Percentiles rank a stretch among this genome's conserved stretches.
phyloP scores from a whole-genome alignment of 495 filamentous ascomycete genomes.

The Oleoguttula mirabilis region DNA sequence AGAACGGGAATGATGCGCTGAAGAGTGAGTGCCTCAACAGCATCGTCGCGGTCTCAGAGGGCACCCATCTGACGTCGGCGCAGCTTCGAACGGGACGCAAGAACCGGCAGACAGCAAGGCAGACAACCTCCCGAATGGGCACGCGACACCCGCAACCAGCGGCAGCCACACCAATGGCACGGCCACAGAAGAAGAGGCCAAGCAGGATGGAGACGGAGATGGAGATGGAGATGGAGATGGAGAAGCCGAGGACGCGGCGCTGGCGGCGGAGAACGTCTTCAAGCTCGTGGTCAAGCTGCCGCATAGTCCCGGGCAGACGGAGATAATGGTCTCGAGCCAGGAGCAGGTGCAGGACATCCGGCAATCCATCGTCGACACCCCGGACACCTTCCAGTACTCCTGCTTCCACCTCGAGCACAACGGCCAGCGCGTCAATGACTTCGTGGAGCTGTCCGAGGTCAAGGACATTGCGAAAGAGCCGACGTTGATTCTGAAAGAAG shows the following conservation, averaged over 20 bases:
- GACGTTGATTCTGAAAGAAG: constrained; percentile 72
- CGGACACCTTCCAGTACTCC: constrained; percentile 89
- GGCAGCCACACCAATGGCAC: constrained; percentile 8
- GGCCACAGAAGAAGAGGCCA: neutral
- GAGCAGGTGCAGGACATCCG: constrained; percentile 97
- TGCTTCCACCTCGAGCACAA: constrained; percentile 96
- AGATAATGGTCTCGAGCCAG: constrained; percentile 83
- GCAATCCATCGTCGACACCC: constrained; percentile 88
- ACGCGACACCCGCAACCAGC: constrained; percentile 17
- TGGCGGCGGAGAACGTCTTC: constrained; percentile 42
- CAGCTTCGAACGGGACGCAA: no score
- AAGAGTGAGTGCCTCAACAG: constrained; percentile 2
- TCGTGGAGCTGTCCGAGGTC: constrained; percentile 83
- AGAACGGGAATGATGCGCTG: neutral
- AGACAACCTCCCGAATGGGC: constrained; percentile 2
- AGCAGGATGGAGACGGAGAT: no score
- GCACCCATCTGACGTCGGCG: neutral
- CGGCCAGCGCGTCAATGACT: constrained; percentile 82
- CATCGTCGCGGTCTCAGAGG: no score
- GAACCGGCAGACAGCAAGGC: no score
- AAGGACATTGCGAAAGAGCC: constrained; percentile 61
- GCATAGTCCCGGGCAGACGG: constrained; percentile 62
- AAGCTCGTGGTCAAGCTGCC: constrained; percentile 75
- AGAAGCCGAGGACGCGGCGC: constrained; percentile 6
- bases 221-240: no score